phyloP scores from a whole-genome alignment of 2,329 filamentous ascomycete species.

The Sporothrix brunneoviolacea region DNA sequence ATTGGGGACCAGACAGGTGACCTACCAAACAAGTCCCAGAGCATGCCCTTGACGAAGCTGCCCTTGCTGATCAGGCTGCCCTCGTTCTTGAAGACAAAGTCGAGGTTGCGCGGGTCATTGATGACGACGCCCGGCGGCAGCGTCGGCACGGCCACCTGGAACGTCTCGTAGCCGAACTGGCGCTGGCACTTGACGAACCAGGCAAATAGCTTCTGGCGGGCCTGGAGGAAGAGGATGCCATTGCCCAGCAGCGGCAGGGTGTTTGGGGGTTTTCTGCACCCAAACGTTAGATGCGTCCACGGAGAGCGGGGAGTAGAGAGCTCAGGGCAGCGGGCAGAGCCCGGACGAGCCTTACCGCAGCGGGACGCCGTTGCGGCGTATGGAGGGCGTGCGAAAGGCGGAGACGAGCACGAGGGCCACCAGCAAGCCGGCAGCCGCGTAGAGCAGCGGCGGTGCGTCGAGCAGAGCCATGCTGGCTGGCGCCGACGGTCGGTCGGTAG shows the following conservation, averaged over 20 bases:
- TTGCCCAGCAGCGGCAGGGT: slow-evolving; percentile 53
- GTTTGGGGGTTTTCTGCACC: slow-evolving; percentile 38
- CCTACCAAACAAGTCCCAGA: slow-evolving; percentile 55
- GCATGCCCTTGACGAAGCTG: slow-evolving; percentile 51
- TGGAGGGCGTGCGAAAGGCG: slow-evolving; percentile 15
- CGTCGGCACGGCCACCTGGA: slow-evolving; percentile 55
- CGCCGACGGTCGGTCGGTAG: too few relatives aligned
- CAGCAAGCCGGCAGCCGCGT: slow-evolving; percentile 12
- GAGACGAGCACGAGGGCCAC: slow-evolving; percentile 4
- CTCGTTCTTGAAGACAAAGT: slow-evolving; percentile 57
- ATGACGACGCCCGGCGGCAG: slow-evolving; percentile 58
- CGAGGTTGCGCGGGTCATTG: slow-evolving; percentile 54
- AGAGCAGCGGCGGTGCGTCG: slow-evolving; percentile 9
- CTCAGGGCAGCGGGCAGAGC: neutral
- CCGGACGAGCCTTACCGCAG: slow-evolving; percentile 9
- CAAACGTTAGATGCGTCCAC: neutral
- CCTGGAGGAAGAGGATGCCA: slow-evolving; percentile 53
- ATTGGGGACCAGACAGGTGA: neutral
- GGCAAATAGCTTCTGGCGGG: slow-evolving; percentile 52
- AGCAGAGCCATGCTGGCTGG: slow-evolving; percentile 11
- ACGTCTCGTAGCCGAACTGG: slow-evolving; percentile 51
- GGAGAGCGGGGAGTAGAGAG: neutral
- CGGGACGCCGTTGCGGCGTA: slow-evolving; percentile 18
- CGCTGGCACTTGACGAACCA: slow-evolving; percentile 57
- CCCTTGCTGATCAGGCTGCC: slow-evolving; percentile 52